phyloP scores from a whole-genome alignment of 805 yeast genomes.

The Sugiyamaella marilandica region DNA sequence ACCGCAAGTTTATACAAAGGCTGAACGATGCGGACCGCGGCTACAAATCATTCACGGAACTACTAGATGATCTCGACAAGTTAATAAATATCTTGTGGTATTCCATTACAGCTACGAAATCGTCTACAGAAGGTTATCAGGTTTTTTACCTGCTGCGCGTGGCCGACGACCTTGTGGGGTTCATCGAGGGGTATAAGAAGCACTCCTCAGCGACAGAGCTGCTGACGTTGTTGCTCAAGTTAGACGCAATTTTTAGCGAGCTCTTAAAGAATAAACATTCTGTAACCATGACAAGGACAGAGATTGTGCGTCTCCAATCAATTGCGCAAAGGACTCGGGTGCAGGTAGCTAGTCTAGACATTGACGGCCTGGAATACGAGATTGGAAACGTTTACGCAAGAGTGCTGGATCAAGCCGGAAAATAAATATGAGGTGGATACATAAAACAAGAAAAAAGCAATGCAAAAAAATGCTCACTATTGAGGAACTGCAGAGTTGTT shows the following conservation, averaged over 20 bases:
- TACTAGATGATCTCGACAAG: slow-evolving; percentile 39
- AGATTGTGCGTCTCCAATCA: slow-evolving; percentile 46
- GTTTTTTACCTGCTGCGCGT: slow-evolving; percentile 55
- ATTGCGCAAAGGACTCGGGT: slow-evolving; percentile 51
- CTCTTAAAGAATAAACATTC: slow-evolving; percentile 36
- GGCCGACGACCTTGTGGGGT: slow-evolving; percentile 65
- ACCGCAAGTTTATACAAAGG: slow-evolving; percentile 24
- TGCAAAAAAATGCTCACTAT: not conserved
- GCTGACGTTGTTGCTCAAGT: slow-evolving; percentile 35
- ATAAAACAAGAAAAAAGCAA: not conserved
- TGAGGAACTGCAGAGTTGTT: not conserved
- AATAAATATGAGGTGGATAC: slow-evolving; percentile 3
- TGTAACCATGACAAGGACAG: slow-evolving; percentile 42
- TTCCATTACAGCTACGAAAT: slow-evolving; percentile 39
- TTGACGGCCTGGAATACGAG: slow-evolving; percentile 40
- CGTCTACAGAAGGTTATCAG: slow-evolving; percentile 45
- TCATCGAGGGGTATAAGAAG: slow-evolving; percentile 39
- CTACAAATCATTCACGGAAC: slow-evolving; percentile 18
- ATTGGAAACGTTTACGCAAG: slow-evolving; percentile 42
- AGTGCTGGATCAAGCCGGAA: slow-evolving; percentile 30
- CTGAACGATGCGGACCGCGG: slow-evolving; percentile 14
- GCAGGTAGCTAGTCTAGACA: slow-evolving; percentile 35
- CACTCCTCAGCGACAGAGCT: slow-evolving; percentile 31
- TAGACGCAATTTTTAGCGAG: slow-evolving; percentile 41
- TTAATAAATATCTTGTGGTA: slow-evolving; percentile 59